phyloP scores from a whole-genome alignment of 352 stramenopile species.

The Phytophthora capsici region DNA sequence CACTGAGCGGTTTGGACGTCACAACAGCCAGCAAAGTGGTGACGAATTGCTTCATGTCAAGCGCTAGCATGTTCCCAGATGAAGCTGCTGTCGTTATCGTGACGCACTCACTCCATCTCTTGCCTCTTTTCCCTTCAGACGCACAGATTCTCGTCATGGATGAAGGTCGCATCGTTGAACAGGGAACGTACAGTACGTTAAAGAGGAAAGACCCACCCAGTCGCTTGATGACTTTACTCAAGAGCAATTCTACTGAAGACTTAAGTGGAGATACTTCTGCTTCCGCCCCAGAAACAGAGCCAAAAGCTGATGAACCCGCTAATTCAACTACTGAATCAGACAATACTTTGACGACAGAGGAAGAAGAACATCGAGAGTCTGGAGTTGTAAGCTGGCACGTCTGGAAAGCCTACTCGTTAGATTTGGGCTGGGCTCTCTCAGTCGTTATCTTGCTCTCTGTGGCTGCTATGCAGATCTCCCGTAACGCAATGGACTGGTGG shows the following conservation, averaged over 20 bases:
- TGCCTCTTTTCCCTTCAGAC: constrained; percentile 53
- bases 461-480: constrained; percentile 77
- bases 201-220: constrained; percentile 25
- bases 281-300: background rate
- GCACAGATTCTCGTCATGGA: constrained; percentile 66
- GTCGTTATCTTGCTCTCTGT: constrained; percentile 59
- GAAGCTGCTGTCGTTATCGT: constrained; percentile 72
- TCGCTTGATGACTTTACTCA: constrained; percentile 39
- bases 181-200: constrained; percentile 37
- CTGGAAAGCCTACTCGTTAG: constrained; percentile 64
- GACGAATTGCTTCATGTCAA: constrained; percentile 46
- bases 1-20: constrained; percentile 81
- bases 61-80: constrained; percentile 53
- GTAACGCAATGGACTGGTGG: constrained; percentile 86
- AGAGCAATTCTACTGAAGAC: constrained; percentile 7
- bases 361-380: constrained; percentile 71
- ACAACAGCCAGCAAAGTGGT: constrained; percentile 64
- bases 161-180: constrained; percentile 59
- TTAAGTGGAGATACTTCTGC: background rate
- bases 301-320: background rate
- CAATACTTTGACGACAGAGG: constrained; percentile 5
- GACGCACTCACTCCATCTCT: constrained; percentile 76
- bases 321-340: background rate
- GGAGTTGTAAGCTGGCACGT: constrained; percentile 60
- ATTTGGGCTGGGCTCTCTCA: constrained; percentile 59